Evolutionary conservation across 129 eudicot species (phyloP).

Genomic region (Escallonia herrerae): DNA sequence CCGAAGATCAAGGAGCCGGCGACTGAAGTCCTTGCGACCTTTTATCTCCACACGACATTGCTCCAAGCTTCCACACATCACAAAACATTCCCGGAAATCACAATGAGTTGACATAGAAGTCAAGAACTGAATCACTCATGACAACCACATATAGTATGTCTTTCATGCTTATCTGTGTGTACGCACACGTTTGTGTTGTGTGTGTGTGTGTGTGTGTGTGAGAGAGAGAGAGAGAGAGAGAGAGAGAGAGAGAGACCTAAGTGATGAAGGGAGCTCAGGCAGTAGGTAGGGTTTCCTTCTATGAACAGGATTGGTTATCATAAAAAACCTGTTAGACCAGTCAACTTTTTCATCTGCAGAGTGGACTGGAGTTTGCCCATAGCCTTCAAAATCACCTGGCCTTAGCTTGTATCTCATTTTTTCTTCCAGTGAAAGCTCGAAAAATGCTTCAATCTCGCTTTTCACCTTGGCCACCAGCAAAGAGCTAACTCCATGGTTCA

Average conservation of each 20-base stretch:
- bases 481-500: conserved; percentile 52
- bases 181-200: no score
- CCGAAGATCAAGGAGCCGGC: no score
- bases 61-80: no score
- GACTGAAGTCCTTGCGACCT: no score
- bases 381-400: conserved; percentile 52
- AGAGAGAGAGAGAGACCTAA: no score
- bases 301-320: conserved; percentile 44
- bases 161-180: no score
- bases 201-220: neutral
- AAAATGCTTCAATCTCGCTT: conserved; percentile 35
- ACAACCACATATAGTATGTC: no score
- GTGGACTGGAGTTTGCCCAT: conserved; percentile 40
- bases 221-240: conserved; percentile 10
- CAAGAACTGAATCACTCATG: no score
- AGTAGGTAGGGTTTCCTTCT: conserved; percentile 49
- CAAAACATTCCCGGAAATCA: no score
- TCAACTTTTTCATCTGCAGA: conserved; percentile 35
- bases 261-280: conserved; percentile 39
- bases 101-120: no score
- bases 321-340: conserved; percentile 59
- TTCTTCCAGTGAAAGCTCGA: conserved; percentile 42
- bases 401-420: conserved; percentile 35
- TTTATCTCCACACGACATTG: no score
- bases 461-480: conserved; percentile 35